phyloP scores from a whole-genome alignment of 2,329 filamentous ascomycete genomes.

The Cercospora sp. region DNA sequence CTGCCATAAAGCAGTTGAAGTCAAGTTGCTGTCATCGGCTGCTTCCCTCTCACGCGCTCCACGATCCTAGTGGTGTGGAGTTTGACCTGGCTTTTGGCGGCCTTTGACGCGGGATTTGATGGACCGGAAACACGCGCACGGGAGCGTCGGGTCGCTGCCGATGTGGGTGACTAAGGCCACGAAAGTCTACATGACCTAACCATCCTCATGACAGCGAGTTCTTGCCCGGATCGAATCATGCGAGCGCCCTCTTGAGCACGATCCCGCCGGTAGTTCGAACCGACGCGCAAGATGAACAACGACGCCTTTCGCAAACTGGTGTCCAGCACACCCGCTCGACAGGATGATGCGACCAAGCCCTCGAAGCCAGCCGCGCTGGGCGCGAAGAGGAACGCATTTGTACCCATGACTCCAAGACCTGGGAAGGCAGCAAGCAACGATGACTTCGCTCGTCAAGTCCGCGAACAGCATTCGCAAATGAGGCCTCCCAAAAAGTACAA shows the following conservation, averaged over 20 bases:
- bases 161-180: too few species aligned
- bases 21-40: too few species aligned
- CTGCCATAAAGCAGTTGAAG: too few species aligned
- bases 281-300: slow-evolving; percentile 73
- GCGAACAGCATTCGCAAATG: slow-evolving; percentile 62
- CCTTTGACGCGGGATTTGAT: too few species aligned
- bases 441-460: slow-evolving; percentile 82
- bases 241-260: neutral
- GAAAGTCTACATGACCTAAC: too few species aligned
- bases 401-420: slow-evolving; percentile 89
- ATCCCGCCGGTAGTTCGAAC: neutral
- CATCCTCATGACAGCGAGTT: neutral
- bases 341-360: slow-evolving; percentile 37
- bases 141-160: too few species aligned
- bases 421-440: slow-evolving; percentile 55
- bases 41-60: too few species aligned
- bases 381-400: slow-evolving; percentile 45
- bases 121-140: too few species aligned
- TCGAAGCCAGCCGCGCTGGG: slow-evolving; percentile 41
- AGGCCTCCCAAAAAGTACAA: slow-evolving; percentile 68
- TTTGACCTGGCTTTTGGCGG: too few species aligned
- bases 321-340: slow-evolving; percentile 50
- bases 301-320: slow-evolving; percentile 86
- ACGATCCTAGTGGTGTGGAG: too few species aligned
- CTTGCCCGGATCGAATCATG: neutral